These are phyloP conservation scores for Cornus controversa DNA, from an alignment of 148 eudicot species.

Conservation along the genomic window DNA sequence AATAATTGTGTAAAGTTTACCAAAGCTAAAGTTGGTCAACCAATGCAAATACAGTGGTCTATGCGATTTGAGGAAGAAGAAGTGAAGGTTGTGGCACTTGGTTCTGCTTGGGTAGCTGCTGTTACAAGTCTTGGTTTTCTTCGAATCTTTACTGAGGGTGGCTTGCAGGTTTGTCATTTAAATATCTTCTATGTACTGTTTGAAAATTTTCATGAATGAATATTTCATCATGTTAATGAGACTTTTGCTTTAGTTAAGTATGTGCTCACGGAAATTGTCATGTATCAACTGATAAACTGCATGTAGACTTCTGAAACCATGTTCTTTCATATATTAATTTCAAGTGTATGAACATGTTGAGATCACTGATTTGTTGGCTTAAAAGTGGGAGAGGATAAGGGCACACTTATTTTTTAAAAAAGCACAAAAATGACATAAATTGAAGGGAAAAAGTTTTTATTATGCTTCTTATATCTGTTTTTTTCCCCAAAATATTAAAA, in stretches of 20 bases:
- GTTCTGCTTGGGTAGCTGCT: conserved; percentile 91
- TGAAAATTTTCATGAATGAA: background rate
- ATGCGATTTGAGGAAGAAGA: conserved; percentile 97
- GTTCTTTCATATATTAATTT: too few relatives aligned
- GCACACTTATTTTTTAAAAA: too few relatives aligned
- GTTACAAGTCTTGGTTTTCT: conserved; percentile 82
- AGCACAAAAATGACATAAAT: background rate
- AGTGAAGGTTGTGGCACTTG: conserved; percentile 90
- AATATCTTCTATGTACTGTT: background rate
- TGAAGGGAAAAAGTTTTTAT: background rate
- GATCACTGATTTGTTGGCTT: too few relatives aligned
- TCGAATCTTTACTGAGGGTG: conserved; percentile 85
- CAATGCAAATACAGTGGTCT: conserved; percentile 69
- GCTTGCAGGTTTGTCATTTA: conserved; percentile 72
- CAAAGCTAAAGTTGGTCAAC: conserved; percentile 25
- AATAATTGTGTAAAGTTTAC: background rate
- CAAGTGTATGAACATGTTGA: too few relatives aligned
- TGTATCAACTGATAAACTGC: too few relatives aligned
- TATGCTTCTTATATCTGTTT: background rate
- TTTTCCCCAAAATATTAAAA: too few relatives aligned
- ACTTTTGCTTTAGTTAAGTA: background rate
- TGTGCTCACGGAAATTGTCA: too few relatives aligned
- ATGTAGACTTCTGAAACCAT: too few relatives aligned
- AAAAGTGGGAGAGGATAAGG: too few relatives aligned
- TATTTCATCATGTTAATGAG: background rate